Base-by-base conservation (phyloP, 2,329 filamentous ascomycete genomes). In the Clonostachys solani region DNA sequence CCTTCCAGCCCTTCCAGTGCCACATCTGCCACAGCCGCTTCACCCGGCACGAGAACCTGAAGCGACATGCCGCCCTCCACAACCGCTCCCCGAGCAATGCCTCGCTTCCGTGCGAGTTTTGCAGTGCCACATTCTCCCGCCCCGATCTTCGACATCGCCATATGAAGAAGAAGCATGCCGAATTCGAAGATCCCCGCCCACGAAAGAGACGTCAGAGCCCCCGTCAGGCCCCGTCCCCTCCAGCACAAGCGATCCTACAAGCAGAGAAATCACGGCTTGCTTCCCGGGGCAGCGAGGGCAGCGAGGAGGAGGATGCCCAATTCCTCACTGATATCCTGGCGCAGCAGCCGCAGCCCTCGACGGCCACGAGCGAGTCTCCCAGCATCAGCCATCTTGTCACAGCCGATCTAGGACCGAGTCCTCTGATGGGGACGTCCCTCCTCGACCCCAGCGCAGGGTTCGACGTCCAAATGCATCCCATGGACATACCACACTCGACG, bases 31-130 rank as follows among this genome's bases (percentile, higher is more conserved):
- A 69, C 16, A 54, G 47, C 44, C 50, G 52, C 34, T 55, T 55
- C 36, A 55, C 53, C 15, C 48, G 53, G n/a, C 52, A 55, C 38
- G 53, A 55, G 50, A 55, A 55, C n/a, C 50, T 55, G n/a, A 55
- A 71, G 50, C 65, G 68, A 43, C 69, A 72, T 60, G 60, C 68
- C 8, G 57, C 60, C 2, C 57, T 70, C 5, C 69, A 72, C 49
- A 56, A 60, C 7, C 60, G 62, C 10, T 63, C 64, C 6, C 52
- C 54, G 18, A 52, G 54, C 13, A 59, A 60, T 33, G 51, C 55
- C 6, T 58, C 60, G 1, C 54, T 69, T 12, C 51, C 61, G 4
- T 72, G 69, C 50, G 54, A 60, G 4, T 57, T 66, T 40, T 72
- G 69, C 51, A 52, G 59, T 34, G 60, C 61, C 2, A 68, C 64